Conservation (phyloP, 495 filamentous ascomycete genomes). For the Podospora didyma region DNA sequence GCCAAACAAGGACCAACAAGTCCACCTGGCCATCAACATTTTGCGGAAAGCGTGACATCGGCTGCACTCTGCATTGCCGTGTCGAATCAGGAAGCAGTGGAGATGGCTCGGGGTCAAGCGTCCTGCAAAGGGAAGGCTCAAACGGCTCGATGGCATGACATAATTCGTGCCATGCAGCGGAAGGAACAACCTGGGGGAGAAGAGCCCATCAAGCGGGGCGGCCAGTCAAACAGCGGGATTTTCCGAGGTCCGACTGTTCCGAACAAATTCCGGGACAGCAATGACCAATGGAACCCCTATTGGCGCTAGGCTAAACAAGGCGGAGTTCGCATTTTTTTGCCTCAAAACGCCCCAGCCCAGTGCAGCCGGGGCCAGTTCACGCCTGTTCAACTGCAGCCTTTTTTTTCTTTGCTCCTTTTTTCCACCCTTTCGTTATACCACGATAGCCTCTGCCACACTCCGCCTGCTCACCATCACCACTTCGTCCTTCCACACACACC, state of each 20-base stretch:
- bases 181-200: too few species aligned
- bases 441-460: slow-evolving; percentile 1
- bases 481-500: background rate
- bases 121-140: too few species aligned
- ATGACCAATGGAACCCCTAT: background rate
- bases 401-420: slow-evolving; percentile 11
- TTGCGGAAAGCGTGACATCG: too few species aligned
- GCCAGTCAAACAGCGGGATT: slow-evolving; percentile 11
- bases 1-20: too few species aligned
- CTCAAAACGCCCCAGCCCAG: slow-evolving; percentile 8
- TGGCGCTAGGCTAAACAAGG: slow-evolving; percentile 17
- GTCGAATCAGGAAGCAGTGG: too few species aligned
- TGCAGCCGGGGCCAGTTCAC: background rate
- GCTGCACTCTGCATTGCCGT: too few species aligned
- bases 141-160: too few species aligned
- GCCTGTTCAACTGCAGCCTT: slow-evolving; percentile 10
- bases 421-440: slow-evolving; percentile 4
- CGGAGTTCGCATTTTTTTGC: slow-evolving; percentile 21
- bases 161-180: too few species aligned
- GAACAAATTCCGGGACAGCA: slow-evolving; percentile 6
- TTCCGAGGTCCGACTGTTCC: slow-evolving; percentile 27
- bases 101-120: too few species aligned
- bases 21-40: too few species aligned
- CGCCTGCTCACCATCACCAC: background rate
- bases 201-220: too few species aligned